Evolutionary conservation across 176 grass and related monocot species (phyloP), one percentile per base, ranked within the genome.

Genomic region (Bothriochloa decipiens): DNA sequence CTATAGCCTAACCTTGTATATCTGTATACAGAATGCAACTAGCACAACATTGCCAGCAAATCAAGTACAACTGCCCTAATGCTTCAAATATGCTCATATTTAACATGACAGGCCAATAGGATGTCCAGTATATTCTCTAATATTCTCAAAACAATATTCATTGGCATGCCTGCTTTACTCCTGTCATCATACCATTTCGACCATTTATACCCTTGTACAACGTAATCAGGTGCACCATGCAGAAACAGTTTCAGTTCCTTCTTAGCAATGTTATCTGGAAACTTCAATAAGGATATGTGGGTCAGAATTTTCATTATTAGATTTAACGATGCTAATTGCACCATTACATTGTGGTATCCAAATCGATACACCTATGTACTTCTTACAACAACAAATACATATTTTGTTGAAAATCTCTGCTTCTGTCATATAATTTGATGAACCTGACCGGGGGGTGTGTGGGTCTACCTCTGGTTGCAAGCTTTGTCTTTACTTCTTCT

Each of bases 201-300:
- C 60, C 60, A 53, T 66, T 3, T 65, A 11, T 74, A 7, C 20
- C 11, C 20, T 49, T 36, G 47, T 37, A 55, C 35, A 58, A 80
- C 47, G 7, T 60, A n/a, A 57, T 68, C n/a, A 2, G 71, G 57
- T 39, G 29, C 22, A 40, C 22, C 50, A 67, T 40, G 15, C 3
- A 76, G 49, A 69, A 70, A 76, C 11, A 23, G 47, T 23, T 76
- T 35, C 63, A 68, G 22, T 76, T 70, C 79, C 7, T 49, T 46
- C 12, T 70, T 82, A 70, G 36, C 3, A 8, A 9, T 23, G 18
- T 52, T 37, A 2, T 55, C 3, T 37, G 18, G 70, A 50, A 49
- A 83, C 9, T 28, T 32, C 28, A 39, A 14, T 58, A 8, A 20
- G 58, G 22, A 37, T 23, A 39, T 4, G 22, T 17, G 47, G 47